A percentile compares a stretch with the other conserved stretches of the same genome.
These are phyloP conservation scores for Acephala macrosclerotiorum DNA, from an alignment of 2,329 filamentous ascomycete genomes.

Conservation along the genomic window DNA sequence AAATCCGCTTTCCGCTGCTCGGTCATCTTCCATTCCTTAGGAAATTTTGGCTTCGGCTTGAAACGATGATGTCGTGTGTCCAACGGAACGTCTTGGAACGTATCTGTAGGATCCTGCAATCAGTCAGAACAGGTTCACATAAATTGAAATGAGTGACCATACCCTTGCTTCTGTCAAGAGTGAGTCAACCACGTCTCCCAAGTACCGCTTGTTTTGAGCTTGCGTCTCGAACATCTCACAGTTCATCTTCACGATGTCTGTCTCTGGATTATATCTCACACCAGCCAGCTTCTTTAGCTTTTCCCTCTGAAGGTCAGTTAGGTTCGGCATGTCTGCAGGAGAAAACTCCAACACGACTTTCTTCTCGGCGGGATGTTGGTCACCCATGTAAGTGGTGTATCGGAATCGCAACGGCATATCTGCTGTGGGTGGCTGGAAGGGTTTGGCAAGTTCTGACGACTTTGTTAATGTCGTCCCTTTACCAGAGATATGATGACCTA, in stretches of 20 bases:
- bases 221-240: conserved; percentile 88
- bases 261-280: conserved; percentile 85
- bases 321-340: conserved; percentile 71
- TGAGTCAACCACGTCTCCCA: conserved; percentile 78
- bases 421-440: conserved; percentile 74
- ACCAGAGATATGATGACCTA: conserved; percentile 56
- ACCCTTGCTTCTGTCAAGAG: conserved; percentile 79
- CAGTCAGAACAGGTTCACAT: conserved; percentile 25
- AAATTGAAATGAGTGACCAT: conserved; percentile 19
- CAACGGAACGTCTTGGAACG: conserved; percentile 87
- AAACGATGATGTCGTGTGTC: conserved; percentile 85
- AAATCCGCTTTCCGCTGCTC: conserved; percentile 71
- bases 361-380: conserved; percentile 86
- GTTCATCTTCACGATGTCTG: conserved; percentile 84
- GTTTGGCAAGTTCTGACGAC: conserved; percentile 76
- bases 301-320: conserved; percentile 71
- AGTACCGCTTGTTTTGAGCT: conserved; percentile 96
- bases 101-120: conserved; percentile 72
- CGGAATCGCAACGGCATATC: conserved; percentile 86
- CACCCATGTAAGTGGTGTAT: conserved; percentile 96
- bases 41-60: conserved; percentile 75
- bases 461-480: conserved; percentile 28
- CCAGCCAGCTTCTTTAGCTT: conserved; percentile 92
- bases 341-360: conserved; percentile 96
- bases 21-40: conserved; percentile 83